Evolutionary conservation across 805 yeast species (phyloP), one percentile per base, ranked within the genome.

Genomic region (Candida alai): DNA sequence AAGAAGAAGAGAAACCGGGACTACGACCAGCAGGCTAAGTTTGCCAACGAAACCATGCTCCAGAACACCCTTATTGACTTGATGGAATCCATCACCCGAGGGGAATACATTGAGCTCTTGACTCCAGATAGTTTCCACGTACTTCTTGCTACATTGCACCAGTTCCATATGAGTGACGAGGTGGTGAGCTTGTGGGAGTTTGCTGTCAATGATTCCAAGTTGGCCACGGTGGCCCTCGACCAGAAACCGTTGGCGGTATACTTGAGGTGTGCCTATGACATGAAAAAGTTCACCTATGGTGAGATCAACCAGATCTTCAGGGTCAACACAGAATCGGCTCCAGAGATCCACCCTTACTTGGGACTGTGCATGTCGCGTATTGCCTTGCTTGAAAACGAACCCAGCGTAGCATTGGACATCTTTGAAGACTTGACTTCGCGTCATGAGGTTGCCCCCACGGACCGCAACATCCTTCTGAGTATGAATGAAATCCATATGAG

Each of bases 301-400:
- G 86, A 82, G 47, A 64, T 82, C 35, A 69, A 76, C 53, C 54
- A 63, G 18, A 64, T 84, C 44, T 83, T 70, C 52, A 71, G 74
- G 44, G 57, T 65, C 35, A 58, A 60, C 36, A 65, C 67, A 30
- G 49, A 46, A 14, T 53, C 51, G 3, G 42, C 42, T 13, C 52
- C 53, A 22, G 50, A 49, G 11, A 45, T 65, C 23, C 63, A 62
- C 42, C 66, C 62, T 36, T 75, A 76, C 34, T 67, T 85, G 36
- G 69, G 76, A 32, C 76, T 76, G 28, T 83, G 89, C 32, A 78
- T 85, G 76, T 83, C 87, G 36, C 74, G 81, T 52, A 82, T 84
- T 16, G 76, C 87, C 40, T 62, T 86, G 19, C 64, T 70, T 28
- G 81, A 81, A 20, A 76, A 78, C 34, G 80, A 78, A 49, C 76